Evolutionary conservation across 345 rosid species (phyloP), one percentile per base, ranked within the genome.

Genomic region (Diplotaxis tenuifolia): DNA sequence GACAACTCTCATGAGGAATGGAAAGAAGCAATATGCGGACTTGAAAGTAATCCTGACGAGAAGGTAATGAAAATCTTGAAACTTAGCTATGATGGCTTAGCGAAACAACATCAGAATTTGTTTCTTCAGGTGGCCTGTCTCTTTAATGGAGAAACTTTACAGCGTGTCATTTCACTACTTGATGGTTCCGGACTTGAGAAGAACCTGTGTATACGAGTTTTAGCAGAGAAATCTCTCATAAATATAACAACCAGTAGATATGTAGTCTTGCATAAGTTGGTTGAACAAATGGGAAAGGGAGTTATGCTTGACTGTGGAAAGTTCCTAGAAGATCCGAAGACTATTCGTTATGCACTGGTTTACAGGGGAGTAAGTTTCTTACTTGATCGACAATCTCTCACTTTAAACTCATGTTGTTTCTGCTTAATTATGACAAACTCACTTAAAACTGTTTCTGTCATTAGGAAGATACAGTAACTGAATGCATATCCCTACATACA

Each of bases 51-150:
- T 71, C 52, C 52, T 61, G 32, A 45, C 3, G 40, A 42, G 18
- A 2, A 71, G 6, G 15, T 7, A 32, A 47, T 50, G 11, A 20
- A 52, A 10, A 52, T 62, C 59, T 34, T 71, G 25, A 62, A 62
- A 52, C 16, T 20, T 58, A 70, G 74, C 57, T 70, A 58, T 4
- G 2, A 27, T 14, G n/a, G 31, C n/a, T 59, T 70, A 42, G 6
- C 22, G 4, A 18, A 54, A 20, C 0, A 0, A 7, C 53, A 67
- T 9, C 23, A 40, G 29, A 4, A 4, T 8, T 45, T 29, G 6
- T 78, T 78, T 11, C 40, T 78, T 7, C 23, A 72, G 0, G 56
- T 77, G 25, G 69, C 77, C 0, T 72, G 69, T 50, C 75, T 77
- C 9, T 77, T 72, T 20, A 78, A 72, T 2, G 45, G 77, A 22